These are phyloP conservation scores for Fusarium sarcochroum DNA, from an alignment of 2,329 filamentous ascomycete species.

Conservation along the genomic window DNA sequence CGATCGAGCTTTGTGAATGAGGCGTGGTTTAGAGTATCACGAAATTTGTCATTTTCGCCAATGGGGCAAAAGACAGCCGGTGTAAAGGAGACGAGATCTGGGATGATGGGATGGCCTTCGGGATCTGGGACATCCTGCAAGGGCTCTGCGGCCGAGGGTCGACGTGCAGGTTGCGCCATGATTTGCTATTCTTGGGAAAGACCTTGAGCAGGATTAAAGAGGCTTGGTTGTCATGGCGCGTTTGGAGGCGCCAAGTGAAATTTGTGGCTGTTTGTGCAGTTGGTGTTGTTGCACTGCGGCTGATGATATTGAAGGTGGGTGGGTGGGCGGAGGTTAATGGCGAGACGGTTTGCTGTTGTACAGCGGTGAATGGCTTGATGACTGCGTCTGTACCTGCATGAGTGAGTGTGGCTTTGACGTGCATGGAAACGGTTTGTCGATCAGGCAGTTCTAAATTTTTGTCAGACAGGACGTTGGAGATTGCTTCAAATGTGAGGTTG, in stretches of 20 bases:
- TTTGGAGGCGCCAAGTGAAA: not conserved
- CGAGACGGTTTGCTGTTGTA: not conserved
- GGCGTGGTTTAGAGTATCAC: conserved; percentile 7
- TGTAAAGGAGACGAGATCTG: conserved; percentile 11
- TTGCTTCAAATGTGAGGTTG: too few relatives aligned
- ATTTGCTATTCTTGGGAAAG: not conserved
- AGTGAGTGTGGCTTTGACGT: not conserved
- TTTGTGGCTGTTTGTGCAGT: conserved; percentile 18
- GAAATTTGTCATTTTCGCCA: conserved; percentile 10
- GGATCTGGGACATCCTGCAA: conserved; percentile 23
- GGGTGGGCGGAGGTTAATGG: not conserved
- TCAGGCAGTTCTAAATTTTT: not conserved
- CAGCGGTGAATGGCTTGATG: not conserved
- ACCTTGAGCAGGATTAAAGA: not conserved
- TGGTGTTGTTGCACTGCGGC: conserved; percentile 14
- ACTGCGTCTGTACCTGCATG: conserved; percentile 29
- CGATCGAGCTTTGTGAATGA: conserved; percentile 30
- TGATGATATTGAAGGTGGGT: conserved; percentile 16
- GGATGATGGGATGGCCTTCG: conserved; percentile 29
- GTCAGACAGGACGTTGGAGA: not conserved
- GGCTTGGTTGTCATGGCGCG: not conserved
- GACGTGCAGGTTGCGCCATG: conserved; percentile 32
- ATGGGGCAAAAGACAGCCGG: conserved; percentile 54
- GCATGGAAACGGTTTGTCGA: not conserved
- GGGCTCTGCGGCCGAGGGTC: not conserved